Evolutionary conservation across 2,329 filamentous ascomycete genomes (phyloP), one percentile per base, ranked within the genome.

Genomic region (Aspergillus calidoustus): DNA sequence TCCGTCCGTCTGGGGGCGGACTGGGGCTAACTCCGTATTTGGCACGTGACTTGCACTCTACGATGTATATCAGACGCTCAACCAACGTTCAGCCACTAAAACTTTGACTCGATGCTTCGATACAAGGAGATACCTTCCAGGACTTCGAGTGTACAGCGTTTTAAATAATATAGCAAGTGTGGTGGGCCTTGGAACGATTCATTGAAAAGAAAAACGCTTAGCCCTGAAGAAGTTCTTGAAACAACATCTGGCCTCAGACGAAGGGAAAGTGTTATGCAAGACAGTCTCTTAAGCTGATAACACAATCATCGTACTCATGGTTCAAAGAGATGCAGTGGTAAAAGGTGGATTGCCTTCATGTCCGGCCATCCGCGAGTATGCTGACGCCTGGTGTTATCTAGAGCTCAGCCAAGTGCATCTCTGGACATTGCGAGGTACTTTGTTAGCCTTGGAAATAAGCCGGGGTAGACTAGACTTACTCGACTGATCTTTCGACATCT

Each of bases 401-500:
- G 15, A 19, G 13, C 9, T 60, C 44, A 64, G 41, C 41, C 54
- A 43, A 46, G 62, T 17, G 51, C 28, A 30, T 62, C 54, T 49
- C 64, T 61, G 31, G 8, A 34, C 15, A 19, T 28, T 28, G 25
- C 25, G 25, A 28, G 25, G 25, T 28, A 19, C 23, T 28, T 28
- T 7, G 48, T 59, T 30, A 61, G 44, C 38, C 41, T 22, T 22
- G 8, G 11, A 8, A 4, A 30, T 44, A 23, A 6, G 4, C 2
- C 6, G 23, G 8, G 3, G 17, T 15, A 30, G 30, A 9, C 15
- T 4, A 47, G 3, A 19, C 69, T 68, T 64, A 76, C 69, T 78
- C 75, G 49, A 69, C 67, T 62, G 74, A 79, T 54, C 69, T 69
- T 63, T 77, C 90, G 3, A 95, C 91, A 9, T 91, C 91, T 69